Base-by-base conservation (phyloP, 2,329 filamentous ascomycete genomes). In the Verticillium nonalfalfae region DNA sequence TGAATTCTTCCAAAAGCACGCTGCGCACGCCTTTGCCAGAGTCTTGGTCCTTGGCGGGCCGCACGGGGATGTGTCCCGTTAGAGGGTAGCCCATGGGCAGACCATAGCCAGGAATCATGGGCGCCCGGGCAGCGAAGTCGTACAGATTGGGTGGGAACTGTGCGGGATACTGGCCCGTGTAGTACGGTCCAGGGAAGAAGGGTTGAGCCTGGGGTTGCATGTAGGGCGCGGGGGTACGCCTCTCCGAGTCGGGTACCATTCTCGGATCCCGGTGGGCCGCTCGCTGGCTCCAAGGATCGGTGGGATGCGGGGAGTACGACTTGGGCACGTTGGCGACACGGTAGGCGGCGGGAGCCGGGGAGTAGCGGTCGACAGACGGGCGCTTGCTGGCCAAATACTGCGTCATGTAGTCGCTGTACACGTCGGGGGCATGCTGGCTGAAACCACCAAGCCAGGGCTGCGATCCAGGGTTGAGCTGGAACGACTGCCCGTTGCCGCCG, bases 1-100 rank as follows among this genome's bases (percentile, higher is more conserved):
- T 86, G 75, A 96, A 97, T 35, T 96, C 91, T 64, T 93, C 89
- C 1, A 97, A 79, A 9, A 93, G 76, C 14, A 81, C 76, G 72
- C 92, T 96, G 68, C 91, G 85, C 14, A 89, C 76, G 60, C 84
- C 84, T 63, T 85, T 83, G 14, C 80, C 79, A 1, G 79, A 75
- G 60, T 90, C 86, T 62, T 85, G 80, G 35, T 87, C 85, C 58
- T 84, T 80, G 60, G 78, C 78, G 2, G 73, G 70, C 45, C 74
- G 72, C 38, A 72, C 68, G 56, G 71, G 68, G 61, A 75, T 68
- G 39, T 66, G 65, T 3, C 68, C 64, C 50, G 67, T 62, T 15
- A 72, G 62, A 5, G 56, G 35, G 36, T 40, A 39, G 9, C 38
- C 38, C 56, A 39, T 60, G 70, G 74, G 68, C 71, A 79, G 21